phyloP scores from a whole-genome alignment of 1,284 basidiomycete genomes.

The Mycena citricolor region DNA sequence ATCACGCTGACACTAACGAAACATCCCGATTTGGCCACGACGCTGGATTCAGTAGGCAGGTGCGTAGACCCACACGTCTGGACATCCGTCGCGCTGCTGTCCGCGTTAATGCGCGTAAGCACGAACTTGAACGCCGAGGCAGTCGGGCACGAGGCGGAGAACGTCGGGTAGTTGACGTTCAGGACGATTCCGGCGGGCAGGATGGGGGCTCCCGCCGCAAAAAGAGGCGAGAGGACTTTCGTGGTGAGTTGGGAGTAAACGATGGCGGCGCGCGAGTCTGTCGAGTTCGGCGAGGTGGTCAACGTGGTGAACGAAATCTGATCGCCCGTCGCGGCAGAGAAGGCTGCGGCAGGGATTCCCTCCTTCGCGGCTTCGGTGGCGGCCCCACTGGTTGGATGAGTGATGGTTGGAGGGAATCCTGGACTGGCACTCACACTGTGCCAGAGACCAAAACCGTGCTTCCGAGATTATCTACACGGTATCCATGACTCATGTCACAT shows the following conservation, averaged over 20 bases:
- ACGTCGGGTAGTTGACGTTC: slow-evolving; percentile 27
- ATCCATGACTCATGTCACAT: not conserved
- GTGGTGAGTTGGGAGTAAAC: slow-evolving; percentile 18
- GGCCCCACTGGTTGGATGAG: slow-evolving; percentile 33
- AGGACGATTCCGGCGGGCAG: slow-evolving; percentile 19
- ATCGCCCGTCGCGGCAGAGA: slow-evolving; percentile 34
- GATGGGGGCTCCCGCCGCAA: slow-evolving; percentile 16
- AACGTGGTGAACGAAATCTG: slow-evolving; percentile 40
- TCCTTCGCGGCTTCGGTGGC: slow-evolving; percentile 37
- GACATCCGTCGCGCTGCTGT: slow-evolving; percentile 32
- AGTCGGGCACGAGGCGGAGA: slow-evolving; percentile 26
- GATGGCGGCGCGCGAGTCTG: slow-evolving; percentile 17
- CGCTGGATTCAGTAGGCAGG: slow-evolving; percentile 35
- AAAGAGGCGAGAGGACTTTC: slow-evolving; percentile 13
- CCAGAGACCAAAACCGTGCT: slow-evolving; percentile 34
- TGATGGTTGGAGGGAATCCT: not conserved
- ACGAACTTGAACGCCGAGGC: slow-evolving; percentile 22
- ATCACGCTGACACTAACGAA: slow-evolving; percentile 38
- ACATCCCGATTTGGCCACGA: slow-evolving; percentile 33
- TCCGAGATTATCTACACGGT: slow-evolving; percentile 32
- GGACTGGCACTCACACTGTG: slow-evolving; percentile 37
- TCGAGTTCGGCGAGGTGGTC: slow-evolving; percentile 27
- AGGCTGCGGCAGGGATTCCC: slow-evolving; percentile 39
- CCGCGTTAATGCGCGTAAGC: slow-evolving; percentile 23
- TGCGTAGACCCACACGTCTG: slow-evolving; percentile 33